These are phyloP conservation scores for Colletotrichum sidae DNA, from an alignment of 2,329 filamentous ascomycete genomes.

Conservation along the genomic window DNA sequence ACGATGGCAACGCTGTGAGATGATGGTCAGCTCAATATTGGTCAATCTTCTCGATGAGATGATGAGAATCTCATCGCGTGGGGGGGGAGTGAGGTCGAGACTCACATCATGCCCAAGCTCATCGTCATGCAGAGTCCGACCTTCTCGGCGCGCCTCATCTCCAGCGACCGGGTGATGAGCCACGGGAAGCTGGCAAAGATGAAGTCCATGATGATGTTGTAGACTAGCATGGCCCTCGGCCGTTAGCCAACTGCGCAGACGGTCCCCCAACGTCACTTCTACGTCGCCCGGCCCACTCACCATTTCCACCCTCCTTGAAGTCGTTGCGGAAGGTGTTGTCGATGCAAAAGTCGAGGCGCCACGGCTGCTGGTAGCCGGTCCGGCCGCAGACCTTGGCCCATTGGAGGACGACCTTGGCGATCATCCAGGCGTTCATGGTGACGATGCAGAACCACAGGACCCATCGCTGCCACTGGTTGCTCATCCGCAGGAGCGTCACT, in stretches of 20 bases:
- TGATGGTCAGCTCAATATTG: no score
- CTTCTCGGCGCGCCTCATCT: slow-evolving; percentile 46
- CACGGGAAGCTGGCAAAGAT: slow-evolving; percentile 45
- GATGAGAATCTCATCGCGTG: neutral
- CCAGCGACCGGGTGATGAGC: slow-evolving; percentile 44
- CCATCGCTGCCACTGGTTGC: slow-evolving; percentile 54
- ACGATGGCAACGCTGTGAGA: slow-evolving; percentile 56
- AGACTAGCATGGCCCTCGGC: slow-evolving; percentile 47
- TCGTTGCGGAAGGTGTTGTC: slow-evolving; percentile 50
- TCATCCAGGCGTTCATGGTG: slow-evolving; percentile 60
- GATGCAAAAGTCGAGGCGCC: slow-evolving; percentile 59
- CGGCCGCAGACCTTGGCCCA: slow-evolving; percentile 60
- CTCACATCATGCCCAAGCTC: slow-evolving; percentile 42
- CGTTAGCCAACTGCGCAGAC: neutral
- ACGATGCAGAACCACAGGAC: slow-evolving; percentile 62
- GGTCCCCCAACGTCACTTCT: no score
- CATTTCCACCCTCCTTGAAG: slow-evolving; percentile 63
- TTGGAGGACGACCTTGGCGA: slow-evolving; percentile 60
- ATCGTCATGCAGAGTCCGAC: slow-evolving; percentile 45
- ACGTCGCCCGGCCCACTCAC: slow-evolving; percentile 45
- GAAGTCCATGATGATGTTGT: slow-evolving; percentile 58
- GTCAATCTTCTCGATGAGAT: neutral
- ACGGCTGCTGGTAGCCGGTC: slow-evolving; percentile 57
- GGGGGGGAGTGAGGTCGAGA: slow-evolving; percentile 37
- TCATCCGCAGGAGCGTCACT: slow-evolving; percentile 53